These are phyloP conservation scores for Zea mays DNA, from an alignment of 176 grass and related monocot genomes.

Conservation along the genomic window Zm-B73-REFERENCE-NAM-5.0 NC_050097.1:45384501-45385000, in stretches of 20 bases:
- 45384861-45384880: conserved; percentile 40
- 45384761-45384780: conserved; percentile 1
- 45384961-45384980: neutral
- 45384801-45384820: conserved; percentile 9
- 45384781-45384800: too few species aligned
- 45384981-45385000: too few species aligned
- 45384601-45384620: neutral
- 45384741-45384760: neutral
- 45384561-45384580: neutral
- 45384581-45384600: neutral
- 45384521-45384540: neutral
- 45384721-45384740: neutral
- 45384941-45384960: neutral
- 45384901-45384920: neutral
- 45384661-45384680: neutral
- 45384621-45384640: neutral
- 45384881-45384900: neutral
- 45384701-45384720: neutral
- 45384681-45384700: neutral
- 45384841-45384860: conserved; percentile 43
- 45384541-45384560: neutral
- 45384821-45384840: conserved; percentile 45
- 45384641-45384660: neutral
- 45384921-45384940: neutral
- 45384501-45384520: neutral